Conservation (phyloP, 768 basidiomycete species). For the Leccinum subgranulosum region DNA sequence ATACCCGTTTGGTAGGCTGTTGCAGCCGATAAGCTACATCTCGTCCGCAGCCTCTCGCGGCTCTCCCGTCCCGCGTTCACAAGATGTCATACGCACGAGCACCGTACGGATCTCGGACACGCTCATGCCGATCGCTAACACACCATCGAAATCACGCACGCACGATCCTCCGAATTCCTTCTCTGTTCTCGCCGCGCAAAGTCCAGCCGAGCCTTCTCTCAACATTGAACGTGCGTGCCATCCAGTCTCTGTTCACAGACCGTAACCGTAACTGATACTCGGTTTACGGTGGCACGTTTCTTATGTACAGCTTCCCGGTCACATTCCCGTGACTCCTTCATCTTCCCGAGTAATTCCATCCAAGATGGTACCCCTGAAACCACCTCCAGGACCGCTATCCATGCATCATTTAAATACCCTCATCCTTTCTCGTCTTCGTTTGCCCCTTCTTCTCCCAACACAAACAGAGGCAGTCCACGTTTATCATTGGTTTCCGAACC, state of each 20-base stretch:
- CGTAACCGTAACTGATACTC: constrained; percentile 7
- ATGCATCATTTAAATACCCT: constrained; percentile 15
- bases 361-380: constrained; percentile 26
- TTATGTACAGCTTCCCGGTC: constrained; percentile 14
- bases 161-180: constrained; percentile 2
- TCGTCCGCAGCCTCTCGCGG: constrained; percentile 24
- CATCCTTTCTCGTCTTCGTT: constrained; percentile 24
- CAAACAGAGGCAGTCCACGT: constrained; percentile 22
- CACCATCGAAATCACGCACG: not conserved
- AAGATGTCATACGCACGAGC: constrained; percentile 59
- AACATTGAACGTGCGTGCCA: constrained; percentile 20
- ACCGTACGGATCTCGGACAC: constrained; percentile 65
- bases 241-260: constrained; percentile 2
- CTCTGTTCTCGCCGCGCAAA: constrained; percentile 15
- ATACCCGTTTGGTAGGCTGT: constrained; percentile 39
- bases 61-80: constrained; percentile 44
- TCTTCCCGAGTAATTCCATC: constrained; percentile 33
- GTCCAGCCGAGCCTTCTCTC: constrained; percentile 16
- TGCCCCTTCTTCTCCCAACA: constrained; percentile 19
- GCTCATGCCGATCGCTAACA: constrained; percentile 19
- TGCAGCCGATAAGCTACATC: constrained; percentile 52
- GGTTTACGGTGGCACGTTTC: constrained; percentile 20
- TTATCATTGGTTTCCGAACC: constrained; percentile 22
- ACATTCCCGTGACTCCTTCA: constrained; percentile 35
- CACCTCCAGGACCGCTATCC: constrained; percentile 13